Base-by-base conservation (phyloP, 2,329 filamentous ascomycete species). In the Aspergillus clavatus region DNA sequence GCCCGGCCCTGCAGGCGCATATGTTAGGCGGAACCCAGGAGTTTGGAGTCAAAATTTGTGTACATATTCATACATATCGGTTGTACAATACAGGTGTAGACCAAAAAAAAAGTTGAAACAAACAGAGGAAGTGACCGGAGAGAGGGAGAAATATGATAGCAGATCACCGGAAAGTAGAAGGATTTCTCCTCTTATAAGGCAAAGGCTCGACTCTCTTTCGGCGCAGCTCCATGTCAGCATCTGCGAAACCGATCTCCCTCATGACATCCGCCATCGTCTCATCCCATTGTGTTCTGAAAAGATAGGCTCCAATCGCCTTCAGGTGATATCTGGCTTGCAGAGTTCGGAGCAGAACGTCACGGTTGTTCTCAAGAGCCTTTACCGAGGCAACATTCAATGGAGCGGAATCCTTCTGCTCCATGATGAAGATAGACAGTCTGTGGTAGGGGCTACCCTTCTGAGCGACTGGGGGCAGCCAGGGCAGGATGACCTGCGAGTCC, bases 401-500 rank as follows among this genome's bases (percentile, higher is more conserved):
- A 51, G 77, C 59, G 43, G 78, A 81, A 43, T 81, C 72, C 41
- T 78, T 74, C 69, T 98, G 93, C 72, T 95, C 82, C 40, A 97
- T 75, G 18, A 98, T 73, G 63, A 93, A 86, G 48, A 97, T 72
- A 38, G 84, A 84, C 43, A 97, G 76, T 42, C 93, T 86, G 70
- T 97, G 93, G 72, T 97, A 96, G 1, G 87, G 87, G 2, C 85
- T 80, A 46, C 93, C 93, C 74, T 93, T 95, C 65, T 95, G 87
- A 1, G 89, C 84, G 62, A 86, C 88, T 1, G 93, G 86, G 1
- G 91, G 85, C 19, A 90, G 73, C 88, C 91, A 98, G 1, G 89
- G 84, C 1, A 82, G 67, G 45, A 87, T 81, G 39, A 93, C 76
- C 66, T 93, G 83, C 23, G 76, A 73, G 16, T 80, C 74, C 51